Base-by-base conservation (phyloP, 2,329 filamentous ascomycete genomes). In the Geosmithia morbida region DNA sequence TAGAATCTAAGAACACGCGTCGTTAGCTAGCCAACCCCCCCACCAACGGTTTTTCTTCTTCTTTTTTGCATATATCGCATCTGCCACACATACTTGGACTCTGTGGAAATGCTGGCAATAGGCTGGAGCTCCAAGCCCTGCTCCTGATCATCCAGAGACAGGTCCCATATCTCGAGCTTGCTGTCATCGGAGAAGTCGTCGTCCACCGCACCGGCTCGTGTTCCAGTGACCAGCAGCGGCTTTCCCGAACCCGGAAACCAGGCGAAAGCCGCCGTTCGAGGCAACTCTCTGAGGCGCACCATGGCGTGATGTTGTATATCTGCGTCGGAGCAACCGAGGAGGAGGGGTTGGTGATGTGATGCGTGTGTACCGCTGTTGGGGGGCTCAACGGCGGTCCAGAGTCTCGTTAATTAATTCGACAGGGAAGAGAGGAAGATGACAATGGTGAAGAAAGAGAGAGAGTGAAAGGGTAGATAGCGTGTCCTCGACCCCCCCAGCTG, bases 111-210 rank as follows among this genome's bases (percentile, higher is more conserved):
- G 66, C 82, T 90, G 52, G 81, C 85, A 59, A 88, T 70, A 51
- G 92, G 88, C 64, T 89, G 83, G 48, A 96, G 79, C 69, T 97
- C 92, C 47, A 87, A 72, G 48, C 81, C 81, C 59, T 85, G 81
- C 51, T 84, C 75, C 52, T 79, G 68, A 64, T 81, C 80, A 64
- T 94, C 87, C 54, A 97, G 74, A 60, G 79, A 82, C 55, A 98
- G 73, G 66, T 97, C 87, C 92, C 92, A 98, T 51, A 98, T 74
- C 71, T 98, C 92, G 49, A 98, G 72, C 69, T 90, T 90, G 53
- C 88, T 96, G 64, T 97, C 89, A 65, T 92, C 92, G 26, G 92
- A 97, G 68, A 98, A 98, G 66, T 97, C 89, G 57, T 87, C 89
- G 66, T 94, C 88, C 41, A 98, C 88, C 57, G 92, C 92, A 53